Evolutionary conservation across 2,329 filamentous ascomycete genomes (phyloP), one percentile per base, ranked within the genome.

Genomic region (Bertia moriformis): DNA sequence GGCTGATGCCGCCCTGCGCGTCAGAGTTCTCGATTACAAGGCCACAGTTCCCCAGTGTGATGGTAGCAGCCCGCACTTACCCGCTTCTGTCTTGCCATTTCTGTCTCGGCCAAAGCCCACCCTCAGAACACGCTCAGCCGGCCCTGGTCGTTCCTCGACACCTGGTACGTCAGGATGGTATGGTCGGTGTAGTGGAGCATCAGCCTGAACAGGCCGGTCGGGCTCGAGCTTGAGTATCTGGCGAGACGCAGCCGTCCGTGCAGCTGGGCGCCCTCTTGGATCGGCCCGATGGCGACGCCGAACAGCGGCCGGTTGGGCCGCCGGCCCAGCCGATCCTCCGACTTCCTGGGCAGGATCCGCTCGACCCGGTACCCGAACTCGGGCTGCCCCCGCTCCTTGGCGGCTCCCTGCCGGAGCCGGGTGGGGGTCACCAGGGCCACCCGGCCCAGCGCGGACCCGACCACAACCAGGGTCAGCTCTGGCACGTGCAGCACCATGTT

Each of bases 131-230:
- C n/a, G n/a, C n/a, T n/a, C n/a, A n/a, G n/a, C n/a, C n/a, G n/a
- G n/a, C n/a, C n/a, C n/a, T n/a, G n/a, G n/a, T n/a, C n/a, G 35
- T 62, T 56, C 18, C 68, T 60, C 35, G 57, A 63, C 40, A 86
- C 55, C 53, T 84, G 77, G 58, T 86, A 88, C 42, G 70, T 78
- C 45, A 85, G 51, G 19, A 88, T 68, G 2, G 71, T 70, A 48
- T 83, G 75, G 54, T 86, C 75, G 42, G 69, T 67, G 52, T 80
- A 88, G 52, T 83, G 76, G 55, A 88, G 57, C 52, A 89, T 69
- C 41, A 89, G 46, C 42, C 80, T 62, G n/a, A n/a, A n/a, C n/a
- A n/a, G n/a, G n/a, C n/a, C n/a, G n/a, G n/a, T n/a, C n/a, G n/a
- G n/a, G n/a, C n/a, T n/a, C n/a, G n/a, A n/a, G n/a, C n/a, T n/a